A percentile compares a stretch with the other conserved stretches of the same genome.
Conservation (phyloP, 345 rosid species). For the Citropsis articulata region DNA sequence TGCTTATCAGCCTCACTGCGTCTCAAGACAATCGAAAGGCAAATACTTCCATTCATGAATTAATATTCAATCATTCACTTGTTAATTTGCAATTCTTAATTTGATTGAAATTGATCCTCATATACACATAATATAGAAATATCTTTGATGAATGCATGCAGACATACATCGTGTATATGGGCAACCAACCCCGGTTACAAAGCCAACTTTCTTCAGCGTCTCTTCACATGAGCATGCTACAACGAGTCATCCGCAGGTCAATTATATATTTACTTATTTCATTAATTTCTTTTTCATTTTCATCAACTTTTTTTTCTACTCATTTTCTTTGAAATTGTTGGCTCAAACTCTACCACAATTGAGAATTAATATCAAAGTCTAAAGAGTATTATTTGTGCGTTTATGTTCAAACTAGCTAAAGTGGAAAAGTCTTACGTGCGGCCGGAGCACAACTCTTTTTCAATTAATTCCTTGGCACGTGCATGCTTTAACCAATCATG, state of each 20-base stretch:
- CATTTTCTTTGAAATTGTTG: background rate
- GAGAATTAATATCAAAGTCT: too few species aligned
- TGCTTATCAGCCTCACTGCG: conserved; percentile 7
- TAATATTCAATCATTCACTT: background rate
- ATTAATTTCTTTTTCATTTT: background rate
- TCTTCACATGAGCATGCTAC: conserved; percentile 21
- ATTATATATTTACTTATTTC: background rate
- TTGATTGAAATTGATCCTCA: background rate
- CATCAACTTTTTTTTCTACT: too few species aligned
- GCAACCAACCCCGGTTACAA: background rate
- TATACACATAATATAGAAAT: too few species aligned
- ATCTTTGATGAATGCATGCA: background rate
- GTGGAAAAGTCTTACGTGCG: too few species aligned
- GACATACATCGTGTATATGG: conserved; percentile 36
- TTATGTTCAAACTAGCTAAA: too few species aligned
- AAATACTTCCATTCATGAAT: background rate
- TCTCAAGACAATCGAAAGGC: conserved; percentile 27
- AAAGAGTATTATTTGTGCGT: too few species aligned
- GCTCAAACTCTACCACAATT: too few species aligned
- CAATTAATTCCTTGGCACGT: too few species aligned
- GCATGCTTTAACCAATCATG: too few species aligned
- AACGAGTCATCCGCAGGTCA: conserved; percentile 23
- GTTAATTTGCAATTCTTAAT: background rate
- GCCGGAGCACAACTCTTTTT: too few species aligned
- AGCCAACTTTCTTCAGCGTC: background rate